phyloP scores from a whole-genome alignment of 1,284 basidiomycete species.

The Apiotrichum gracile region DNA sequence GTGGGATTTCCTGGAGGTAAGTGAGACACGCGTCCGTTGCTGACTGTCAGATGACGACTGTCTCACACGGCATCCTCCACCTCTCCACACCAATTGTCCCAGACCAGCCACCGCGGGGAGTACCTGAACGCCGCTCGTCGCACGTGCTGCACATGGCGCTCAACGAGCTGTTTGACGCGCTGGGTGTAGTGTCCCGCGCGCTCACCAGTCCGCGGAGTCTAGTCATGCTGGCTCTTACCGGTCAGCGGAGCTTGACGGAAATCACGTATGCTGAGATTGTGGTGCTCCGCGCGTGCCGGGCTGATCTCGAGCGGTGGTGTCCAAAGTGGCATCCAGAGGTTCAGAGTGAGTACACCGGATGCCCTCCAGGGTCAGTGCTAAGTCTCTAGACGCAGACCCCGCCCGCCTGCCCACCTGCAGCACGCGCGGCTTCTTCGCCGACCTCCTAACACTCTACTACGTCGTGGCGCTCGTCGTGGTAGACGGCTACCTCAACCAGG shows the following conservation, averaged over 20 bases:
- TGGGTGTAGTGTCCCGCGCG: slow-evolving; percentile 13
- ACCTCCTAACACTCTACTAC: slow-evolving; percentile 17
- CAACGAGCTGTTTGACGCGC: slow-evolving; percentile 18
- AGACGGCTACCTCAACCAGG: slow-evolving; percentile 15
- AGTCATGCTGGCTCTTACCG: slow-evolving; percentile 8
- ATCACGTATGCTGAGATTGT: slow-evolving; percentile 12
- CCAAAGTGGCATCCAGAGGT: slow-evolving; percentile 15
- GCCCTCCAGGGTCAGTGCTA: background rate
- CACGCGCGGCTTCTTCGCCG: slow-evolving; percentile 12
- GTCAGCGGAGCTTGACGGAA: background rate
- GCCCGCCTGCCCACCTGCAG: slow-evolving; percentile 6
- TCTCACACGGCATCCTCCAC: slow-evolving; percentile 18
- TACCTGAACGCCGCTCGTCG: slow-evolving; percentile 5
- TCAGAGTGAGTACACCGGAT: slow-evolving; percentile 2
- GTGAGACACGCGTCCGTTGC: background rate
- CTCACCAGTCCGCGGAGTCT: slow-evolving; percentile 11
- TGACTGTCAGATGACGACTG: slow-evolving; percentile 10
- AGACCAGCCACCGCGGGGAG: slow-evolving; percentile 14
- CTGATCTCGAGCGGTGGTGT: slow-evolving; percentile 15
- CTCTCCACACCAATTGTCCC: slow-evolving; percentile 13
- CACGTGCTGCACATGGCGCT: slow-evolving; percentile 18
- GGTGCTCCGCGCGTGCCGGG: slow-evolving; percentile 10
- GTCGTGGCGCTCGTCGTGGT: slow-evolving; percentile 11
- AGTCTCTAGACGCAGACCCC: slow-evolving; percentile 4
- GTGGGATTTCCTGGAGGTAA: slow-evolving; percentile 19